phyloP scores from a whole-genome alignment of 2,329 filamentous ascomycete genomes.

The Aspergillus sp. region DNA sequence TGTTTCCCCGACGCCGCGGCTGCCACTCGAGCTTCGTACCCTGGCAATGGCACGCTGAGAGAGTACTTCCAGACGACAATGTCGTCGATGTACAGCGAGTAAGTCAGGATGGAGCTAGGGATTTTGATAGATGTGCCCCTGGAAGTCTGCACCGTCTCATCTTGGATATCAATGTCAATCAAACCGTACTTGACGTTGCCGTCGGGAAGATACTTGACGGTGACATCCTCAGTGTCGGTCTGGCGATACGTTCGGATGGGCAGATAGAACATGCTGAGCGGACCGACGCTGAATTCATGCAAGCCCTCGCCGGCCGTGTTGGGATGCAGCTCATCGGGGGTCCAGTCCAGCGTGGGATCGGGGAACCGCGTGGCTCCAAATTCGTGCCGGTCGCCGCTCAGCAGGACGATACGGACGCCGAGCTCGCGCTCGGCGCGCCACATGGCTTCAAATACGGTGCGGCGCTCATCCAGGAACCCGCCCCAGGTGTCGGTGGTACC shows the following conservation, averaged over 20 bases:
- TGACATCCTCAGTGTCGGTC: slow-evolving; percentile 75
- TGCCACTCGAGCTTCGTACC: slow-evolving; percentile 4
- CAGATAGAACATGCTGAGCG: slow-evolving; percentile 90
- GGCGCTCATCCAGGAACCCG: slow-evolving; percentile 80
- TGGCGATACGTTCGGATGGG: slow-evolving; percentile 82
- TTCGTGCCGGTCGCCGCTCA: slow-evolving; percentile 94
- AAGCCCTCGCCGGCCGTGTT: slow-evolving; percentile 45
- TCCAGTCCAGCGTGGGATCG: slow-evolving; percentile 36
- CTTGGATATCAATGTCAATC: slow-evolving; percentile 71
- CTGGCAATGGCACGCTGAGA: slow-evolving; percentile 36
- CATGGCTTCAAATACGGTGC: slow-evolving; percentile 80
- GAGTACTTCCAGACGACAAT: slow-evolving; percentile 68
- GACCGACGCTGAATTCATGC: slow-evolving; percentile 89
- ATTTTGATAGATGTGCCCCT: slow-evolving; percentile 12
- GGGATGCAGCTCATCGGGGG: slow-evolving; percentile 17
- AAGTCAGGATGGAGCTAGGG: slow-evolving; percentile 66
- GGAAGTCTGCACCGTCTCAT: slow-evolving; percentile 36
- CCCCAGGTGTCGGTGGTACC: slow-evolving; percentile 91
- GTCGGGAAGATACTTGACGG: slow-evolving; percentile 76
- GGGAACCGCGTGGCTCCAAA: slow-evolving; percentile 83
- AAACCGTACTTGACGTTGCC: slow-evolving; percentile 89
- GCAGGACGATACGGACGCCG: slow-evolving; percentile 74
- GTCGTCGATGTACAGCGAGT: slow-evolving; percentile 80
- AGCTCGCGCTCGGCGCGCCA: slow-evolving; percentile 75
- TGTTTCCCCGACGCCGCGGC: slow-evolving; percentile 6